Evolutionary conservation across 768 basidiomycete species (phyloP).

Genomic region (Macrolepiota dolichaula): DNA sequence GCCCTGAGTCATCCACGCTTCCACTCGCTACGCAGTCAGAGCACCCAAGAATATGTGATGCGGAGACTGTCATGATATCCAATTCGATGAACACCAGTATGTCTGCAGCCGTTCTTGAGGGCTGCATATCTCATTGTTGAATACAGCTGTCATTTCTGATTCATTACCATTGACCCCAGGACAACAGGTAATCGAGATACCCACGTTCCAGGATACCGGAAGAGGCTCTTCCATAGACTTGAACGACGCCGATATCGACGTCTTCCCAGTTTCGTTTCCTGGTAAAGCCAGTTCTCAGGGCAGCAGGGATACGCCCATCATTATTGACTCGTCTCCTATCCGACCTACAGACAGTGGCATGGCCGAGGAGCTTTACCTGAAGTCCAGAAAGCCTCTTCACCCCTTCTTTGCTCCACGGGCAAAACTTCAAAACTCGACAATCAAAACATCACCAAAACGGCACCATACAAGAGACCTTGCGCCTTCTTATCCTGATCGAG

Average conservation of each 20-base stretch:
- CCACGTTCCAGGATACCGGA: neutral
- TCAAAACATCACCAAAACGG: conserved; percentile 8
- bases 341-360: conserved; percentile 16
- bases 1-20: neutral
- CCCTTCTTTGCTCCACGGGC: conserved; percentile 42
- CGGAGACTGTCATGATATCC: neutral
- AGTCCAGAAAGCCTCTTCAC: conserved; percentile 30
- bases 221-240: neutral
- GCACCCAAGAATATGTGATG: neutral
- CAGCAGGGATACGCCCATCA: conserved; percentile 39
- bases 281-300: conserved; percentile 15
- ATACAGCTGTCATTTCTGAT: neutral
- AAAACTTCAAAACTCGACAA: conserved; percentile 13
- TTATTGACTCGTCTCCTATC: conserved; percentile 41
- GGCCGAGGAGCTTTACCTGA: conserved; percentile 7
- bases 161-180: neutral
- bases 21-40: neutral
- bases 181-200: neutral
- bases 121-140: neutral
- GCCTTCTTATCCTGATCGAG: conserved; percentile 45
- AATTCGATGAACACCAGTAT: neutral
- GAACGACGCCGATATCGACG: neutral
- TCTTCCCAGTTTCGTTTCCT: neutral
- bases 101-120: neutral
- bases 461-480: conserved; percentile 11